phyloP scores from a whole-genome alignment of 352 stramenopile species.

The Pythium phragmiticola region DNA sequence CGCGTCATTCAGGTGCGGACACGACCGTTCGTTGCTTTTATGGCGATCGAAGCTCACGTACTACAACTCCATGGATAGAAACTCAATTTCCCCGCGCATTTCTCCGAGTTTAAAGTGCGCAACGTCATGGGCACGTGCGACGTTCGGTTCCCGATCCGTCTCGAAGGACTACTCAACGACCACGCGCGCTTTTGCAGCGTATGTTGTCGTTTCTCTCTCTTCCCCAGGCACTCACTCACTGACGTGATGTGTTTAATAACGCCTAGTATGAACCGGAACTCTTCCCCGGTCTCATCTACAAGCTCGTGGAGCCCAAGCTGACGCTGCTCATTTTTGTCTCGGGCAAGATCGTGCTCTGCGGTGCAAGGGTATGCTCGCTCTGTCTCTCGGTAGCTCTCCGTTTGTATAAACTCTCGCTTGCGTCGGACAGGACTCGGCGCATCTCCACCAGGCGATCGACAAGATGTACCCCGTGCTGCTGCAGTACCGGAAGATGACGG shows the following conservation, averaged over 20 bases:
- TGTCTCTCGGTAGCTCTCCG: neutral
- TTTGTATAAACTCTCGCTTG: neutral
- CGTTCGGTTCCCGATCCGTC: conserved; percentile 97
- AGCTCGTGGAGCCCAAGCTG: conserved; percentile 95
- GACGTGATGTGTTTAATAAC: neutral
- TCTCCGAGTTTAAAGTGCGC: conserved; percentile 92
- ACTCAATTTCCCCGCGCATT: conserved; percentile 85
- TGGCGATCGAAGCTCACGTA: neutral
- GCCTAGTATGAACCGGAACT: conserved; percentile 97
- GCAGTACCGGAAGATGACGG: conserved; percentile 71
- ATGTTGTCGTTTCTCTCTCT: conserved; percentile 25
- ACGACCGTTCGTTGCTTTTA: neutral
- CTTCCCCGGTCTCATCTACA: conserved; percentile 99
- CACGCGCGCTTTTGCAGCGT: conserved; percentile 94
- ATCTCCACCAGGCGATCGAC: conserved; percentile 66
- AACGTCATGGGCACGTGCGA: conserved; percentile 99
- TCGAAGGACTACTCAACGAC: conserved; percentile 97
- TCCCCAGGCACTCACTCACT: neutral
- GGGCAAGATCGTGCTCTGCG: conserved; percentile 95
- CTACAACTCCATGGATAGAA: conserved; percentile 42
- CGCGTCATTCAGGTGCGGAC: conserved; percentile 72
- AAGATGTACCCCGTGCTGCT: conserved; percentile 74
- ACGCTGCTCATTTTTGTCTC: conserved; percentile 99
- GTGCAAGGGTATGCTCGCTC: conserved; percentile 50
- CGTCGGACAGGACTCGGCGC: conserved; percentile 28